Evolutionary conservation across 768 basidiomycete genomes (phyloP), one percentile per base, ranked within the genome.

Genomic region (Pleurotus eryngii): DNA sequence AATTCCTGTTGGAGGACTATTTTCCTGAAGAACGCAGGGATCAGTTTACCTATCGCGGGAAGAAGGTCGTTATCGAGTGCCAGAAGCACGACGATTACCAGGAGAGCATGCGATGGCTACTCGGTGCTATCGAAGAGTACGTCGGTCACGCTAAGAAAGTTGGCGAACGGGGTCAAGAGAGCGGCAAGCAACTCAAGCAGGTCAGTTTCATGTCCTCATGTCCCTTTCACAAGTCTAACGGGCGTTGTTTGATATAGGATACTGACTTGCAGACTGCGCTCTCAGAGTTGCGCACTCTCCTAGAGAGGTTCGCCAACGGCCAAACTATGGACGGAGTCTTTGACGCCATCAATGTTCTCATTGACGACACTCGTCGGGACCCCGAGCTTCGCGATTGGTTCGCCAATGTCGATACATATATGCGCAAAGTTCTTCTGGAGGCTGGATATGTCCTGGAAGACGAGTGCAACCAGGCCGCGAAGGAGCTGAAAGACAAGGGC

Each of bases 1-100:
- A 85, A 35, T 89, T 90, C 69, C 62, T 96, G 49, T 71, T 72
- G 15, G 91, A 95, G 47, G 90, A 95, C 39, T 89, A 87, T 62
- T 94, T 96, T 79, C 95, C 95, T 0, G 78, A 89, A 62, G 94
- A 95, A 70, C 78, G 95, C 18, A 81, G 92, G 27, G 92, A 95
- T 51, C 92, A 92, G 65, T 97, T 93, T 72, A 89, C 98, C 67
- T 96, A 87, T 76, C 83, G 96, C 12, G 80, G 85, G 3, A 98
- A 97, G 80, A 97, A 97, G 84, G 87, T 89, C 40, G 83, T 96
- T 54, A 79, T 95, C 58, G 95, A 97, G 66, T 94, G 91, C 67
- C 94, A 96, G 73, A 86, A 87, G 66, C 93, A 96, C 71, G 79
- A 86, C 49, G 89, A 95, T 67, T 97, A 96, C 72, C 91, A 93